Evolutionary conservation across 257 asterid genomes (phyloP), one percentile per base, ranked within the genome.

Genomic region (Craterostigma plantagineum): DNA sequence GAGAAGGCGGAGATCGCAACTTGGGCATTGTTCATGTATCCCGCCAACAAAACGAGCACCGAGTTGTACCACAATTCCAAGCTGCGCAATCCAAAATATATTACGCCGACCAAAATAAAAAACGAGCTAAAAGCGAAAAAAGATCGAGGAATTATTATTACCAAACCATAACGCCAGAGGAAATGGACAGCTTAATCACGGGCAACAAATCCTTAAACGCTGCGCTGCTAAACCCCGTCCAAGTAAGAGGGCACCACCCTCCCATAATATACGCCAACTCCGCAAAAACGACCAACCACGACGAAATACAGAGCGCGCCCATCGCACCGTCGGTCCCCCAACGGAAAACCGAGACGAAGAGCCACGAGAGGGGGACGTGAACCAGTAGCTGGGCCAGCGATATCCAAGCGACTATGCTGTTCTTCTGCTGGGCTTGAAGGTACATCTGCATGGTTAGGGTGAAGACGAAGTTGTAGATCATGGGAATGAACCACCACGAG

Each of bases 361-460:
- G 47, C 84, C 79, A 72, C 3, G 81, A 72, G 58, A 76, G 35
- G 5, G 69, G 76, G 15, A 72, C 12, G 38, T 76, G 87, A 18
- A 72, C 16, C 7, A 56, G 9, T 16, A 76, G 56, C 43, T 72
- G 81, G 6, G 15, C 18, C 10, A 66, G 6, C 0, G 87, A 54
- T 44, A 69, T 59, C 73, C 71, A 76, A 1, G 79, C 82, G 17
- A 76, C 58, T 15, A 72, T 49, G 56, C 48, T 14, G 23, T 72
- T 76, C 62, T 76, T 72, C 8, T 65, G 72, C 47, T 76, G 82
- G 16, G 90, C 82, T 72, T 72, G 90, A n/a, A 76, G 76, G 49
- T 30, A 72, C 82, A 76, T 76, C 44, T 76, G 82, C 55, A 61
- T 64, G 3, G 79, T 76, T 59, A 76, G 57, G 15, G 70, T 61